phyloP scores from a whole-genome alignment of 768 basidiomycete species.

The Tylopilus vinaceipallidus region DNA sequence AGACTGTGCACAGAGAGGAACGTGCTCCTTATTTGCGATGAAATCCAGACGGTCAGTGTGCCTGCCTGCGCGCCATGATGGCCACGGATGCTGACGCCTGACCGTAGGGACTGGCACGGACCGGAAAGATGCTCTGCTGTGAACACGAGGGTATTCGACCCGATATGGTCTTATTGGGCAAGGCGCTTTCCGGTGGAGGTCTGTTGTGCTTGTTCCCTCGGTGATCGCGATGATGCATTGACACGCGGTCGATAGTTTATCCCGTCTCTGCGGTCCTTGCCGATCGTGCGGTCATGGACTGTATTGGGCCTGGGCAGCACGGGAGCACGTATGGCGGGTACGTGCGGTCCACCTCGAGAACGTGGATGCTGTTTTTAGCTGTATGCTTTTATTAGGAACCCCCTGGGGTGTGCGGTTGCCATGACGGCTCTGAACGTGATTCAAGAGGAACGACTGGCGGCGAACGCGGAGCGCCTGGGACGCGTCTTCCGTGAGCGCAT shows the following conservation, averaged over 20 bases:
- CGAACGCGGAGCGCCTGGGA: slow-evolving; percentile 78
- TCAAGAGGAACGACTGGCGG: slow-evolving; percentile 77
- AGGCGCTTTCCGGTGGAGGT: slow-evolving; percentile 96
- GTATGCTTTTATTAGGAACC: slow-evolving; percentile 61
- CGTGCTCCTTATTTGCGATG: slow-evolving; percentile 95
- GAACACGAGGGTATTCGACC: slow-evolving; percentile 88
- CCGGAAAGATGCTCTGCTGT: slow-evolving; percentile 90
- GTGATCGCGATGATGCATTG: slow-evolving; percentile 1
- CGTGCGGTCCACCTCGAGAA: slow-evolving; percentile 8
- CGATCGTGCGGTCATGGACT: slow-evolving; percentile 89
- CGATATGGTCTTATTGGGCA: slow-evolving; percentile 91
- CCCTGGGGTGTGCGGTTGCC: slow-evolving; percentile 93
- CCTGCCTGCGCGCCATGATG: background rate
- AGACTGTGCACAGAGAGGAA: slow-evolving; percentile 90
- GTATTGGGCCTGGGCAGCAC: slow-evolving; percentile 93
- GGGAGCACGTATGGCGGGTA: slow-evolving; percentile 95
- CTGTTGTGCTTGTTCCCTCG: slow-evolving; percentile 26
- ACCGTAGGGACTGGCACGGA: slow-evolving; percentile 79
- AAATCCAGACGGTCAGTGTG: slow-evolving; percentile 84
- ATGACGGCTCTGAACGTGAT: slow-evolving; percentile 93
- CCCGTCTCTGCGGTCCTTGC: slow-evolving; percentile 96
- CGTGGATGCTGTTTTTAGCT: background rate
- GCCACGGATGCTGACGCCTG: background rate
- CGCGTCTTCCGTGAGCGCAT: slow-evolving; percentile 73
- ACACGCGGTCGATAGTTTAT: slow-evolving; percentile 57